Percentiles rank a stretch among this genome's conserved stretches.
These are phyloP conservation scores for Vinca major DNA, from an alignment of 305 asterid genomes.

Conservation along the genomic window DNA sequence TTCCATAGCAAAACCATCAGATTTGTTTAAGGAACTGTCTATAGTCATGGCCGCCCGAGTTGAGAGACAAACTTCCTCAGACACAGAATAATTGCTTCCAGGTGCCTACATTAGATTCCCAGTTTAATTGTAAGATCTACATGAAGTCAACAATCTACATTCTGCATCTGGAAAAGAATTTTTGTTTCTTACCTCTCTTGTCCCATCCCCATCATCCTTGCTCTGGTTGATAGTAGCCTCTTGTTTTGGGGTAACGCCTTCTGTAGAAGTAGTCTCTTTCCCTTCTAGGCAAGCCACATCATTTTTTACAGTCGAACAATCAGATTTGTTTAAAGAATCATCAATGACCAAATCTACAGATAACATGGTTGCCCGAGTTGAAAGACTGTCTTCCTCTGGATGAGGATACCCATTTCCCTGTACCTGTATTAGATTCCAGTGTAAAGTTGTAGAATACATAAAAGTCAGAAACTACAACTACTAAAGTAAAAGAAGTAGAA, in stretches of 20 bases:
- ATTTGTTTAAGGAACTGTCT: neutral
- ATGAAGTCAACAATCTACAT: slow-evolving; percentile 2
- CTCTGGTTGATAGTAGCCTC: neutral
- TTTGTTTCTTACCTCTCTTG: neutral
- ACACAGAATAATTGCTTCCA: neutral
- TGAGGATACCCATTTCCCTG: neutral
- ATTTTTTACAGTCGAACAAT: neutral
- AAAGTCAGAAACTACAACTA: neutral
- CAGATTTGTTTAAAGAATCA: neutral
- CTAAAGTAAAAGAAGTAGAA: neutral
- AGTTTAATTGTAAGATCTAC: neutral
- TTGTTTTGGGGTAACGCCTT: neutral
- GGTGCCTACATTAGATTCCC: slow-evolving; percentile 1
- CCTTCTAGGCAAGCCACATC: slow-evolving; percentile 2
- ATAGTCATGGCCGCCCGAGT: neutral
- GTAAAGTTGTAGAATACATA: neutral
- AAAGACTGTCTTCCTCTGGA: neutral
- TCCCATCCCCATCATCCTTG: neutral
- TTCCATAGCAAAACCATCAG: neutral
- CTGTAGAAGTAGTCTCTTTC: slow-evolving; percentile 3
- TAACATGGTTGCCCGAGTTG: slow-evolving; percentile 5
- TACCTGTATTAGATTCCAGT: neutral
- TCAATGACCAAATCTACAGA: neutral
- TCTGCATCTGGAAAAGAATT: neutral
- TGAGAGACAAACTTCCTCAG: slow-evolving; percentile 1